Evolutionary conservation across 116 monocot species (phyloP).

Genomic region (Posidonia oceanica): DNA sequence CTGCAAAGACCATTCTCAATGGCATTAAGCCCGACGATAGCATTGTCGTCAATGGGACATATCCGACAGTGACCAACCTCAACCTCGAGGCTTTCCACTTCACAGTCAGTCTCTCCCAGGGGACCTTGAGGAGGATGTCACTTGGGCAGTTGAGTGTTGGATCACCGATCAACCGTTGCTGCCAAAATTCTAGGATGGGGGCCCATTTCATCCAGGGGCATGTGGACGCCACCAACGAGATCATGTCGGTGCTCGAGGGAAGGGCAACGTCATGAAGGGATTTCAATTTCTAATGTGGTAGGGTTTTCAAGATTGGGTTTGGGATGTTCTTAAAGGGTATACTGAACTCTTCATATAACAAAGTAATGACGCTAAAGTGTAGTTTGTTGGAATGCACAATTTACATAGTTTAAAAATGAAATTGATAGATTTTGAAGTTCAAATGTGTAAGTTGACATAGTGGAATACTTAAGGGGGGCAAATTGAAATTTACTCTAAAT

Average conservation of each 20-base stretch:
- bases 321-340: too few relatives aligned
- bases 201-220: conserved; percentile 94
- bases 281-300: too few relatives aligned
- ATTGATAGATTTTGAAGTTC: too few relatives aligned
- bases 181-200: conserved; percentile 59
- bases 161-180: conserved; percentile 37
- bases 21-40: conserved; percentile 71
- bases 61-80: conserved; percentile 14
- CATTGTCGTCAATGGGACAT: conserved; percentile 18
- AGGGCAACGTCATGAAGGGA: too few relatives aligned
- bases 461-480: conserved; percentile 40
- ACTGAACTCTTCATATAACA: too few relatives aligned
- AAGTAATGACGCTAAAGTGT: too few relatives aligned
- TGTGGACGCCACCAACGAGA: conserved; percentile 81
- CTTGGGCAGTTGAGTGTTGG: conserved; percentile 36
- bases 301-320: too few relatives aligned
- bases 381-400: too few relatives aligned
- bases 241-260: conserved; percentile 5
- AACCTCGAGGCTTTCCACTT: conserved; percentile 25
- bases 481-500: too few relatives aligned
- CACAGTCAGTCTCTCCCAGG: conserved; percentile 74
- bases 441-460: too few relatives aligned
- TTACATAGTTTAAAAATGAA: too few relatives aligned
- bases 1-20: conserved; percentile 41
- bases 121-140: conserved; percentile 67